phyloP scores from a whole-genome alignment of 2,329 filamentous ascomycete genomes.

The Colletotrichum lindemuthianum region DNA sequence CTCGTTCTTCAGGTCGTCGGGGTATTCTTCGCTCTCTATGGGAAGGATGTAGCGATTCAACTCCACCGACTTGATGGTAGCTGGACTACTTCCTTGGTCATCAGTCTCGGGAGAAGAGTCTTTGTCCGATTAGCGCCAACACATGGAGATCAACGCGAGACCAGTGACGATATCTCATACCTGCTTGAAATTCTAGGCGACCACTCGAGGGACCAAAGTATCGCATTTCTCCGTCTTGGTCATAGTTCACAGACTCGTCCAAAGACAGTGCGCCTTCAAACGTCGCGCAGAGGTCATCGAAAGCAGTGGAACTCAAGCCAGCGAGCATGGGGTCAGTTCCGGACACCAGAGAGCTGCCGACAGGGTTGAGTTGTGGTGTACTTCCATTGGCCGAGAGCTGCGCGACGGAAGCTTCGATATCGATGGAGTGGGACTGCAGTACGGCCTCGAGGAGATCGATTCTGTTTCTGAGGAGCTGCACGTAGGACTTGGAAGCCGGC shows the following conservation, averaged over 20 bases:
- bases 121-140: neutral
- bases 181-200: conserved; percentile 43
- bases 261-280: conserved; percentile 46
- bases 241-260: conserved; percentile 48
- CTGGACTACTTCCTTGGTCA: conserved; percentile 20
- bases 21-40: conserved; percentile 15
- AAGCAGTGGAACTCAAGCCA: conserved; percentile 15
- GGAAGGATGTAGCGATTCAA: conserved; percentile 29
- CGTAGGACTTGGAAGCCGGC: conserved; percentile 48
- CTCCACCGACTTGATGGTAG: conserved; percentile 9
- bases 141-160: neutral
- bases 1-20: conserved; percentile 42
- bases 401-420: conserved; percentile 42
- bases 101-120: conserved; percentile 23
- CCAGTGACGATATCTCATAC: neutral
- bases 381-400: conserved; percentile 18
- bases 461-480: conserved; percentile 45
- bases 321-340: conserved; percentile 17
- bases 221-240: conserved; percentile 46
- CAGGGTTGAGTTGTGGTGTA: conserved; percentile 13
- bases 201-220: conserved; percentile 51
- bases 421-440: conserved; percentile 43
- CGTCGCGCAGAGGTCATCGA: conserved; percentile 31
- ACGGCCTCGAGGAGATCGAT: conserved; percentile 46
- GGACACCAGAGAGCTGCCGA: conserved; percentile 21